These are phyloP conservation scores for Suillus subluteus DNA, from an alignment of 768 basidiomycete species.

Conservation along the genomic window DNA sequence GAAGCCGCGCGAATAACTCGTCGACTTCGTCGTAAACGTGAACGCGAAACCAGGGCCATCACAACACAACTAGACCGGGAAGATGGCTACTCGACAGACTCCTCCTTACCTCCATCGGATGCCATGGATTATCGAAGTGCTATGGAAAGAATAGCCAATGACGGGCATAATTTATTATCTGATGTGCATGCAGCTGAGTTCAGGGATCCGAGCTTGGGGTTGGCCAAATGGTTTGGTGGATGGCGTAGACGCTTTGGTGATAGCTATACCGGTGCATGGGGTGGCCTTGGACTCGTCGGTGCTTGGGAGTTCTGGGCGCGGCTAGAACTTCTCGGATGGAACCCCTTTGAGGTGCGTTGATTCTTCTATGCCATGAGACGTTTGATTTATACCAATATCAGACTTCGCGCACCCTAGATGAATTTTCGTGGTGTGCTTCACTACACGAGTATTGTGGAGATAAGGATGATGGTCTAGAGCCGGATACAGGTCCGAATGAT, in stretches of 20 bases:
- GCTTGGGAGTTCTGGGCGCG: conserved; percentile 97
- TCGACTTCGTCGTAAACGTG: conserved; percentile 46
- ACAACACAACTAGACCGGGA: conserved; percentile 37
- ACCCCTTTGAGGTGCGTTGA: conserved; percentile 72
- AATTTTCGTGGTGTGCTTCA: conserved; percentile 82
- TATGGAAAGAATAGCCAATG: conserved; percentile 50
- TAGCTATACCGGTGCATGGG: conserved; percentile 87
- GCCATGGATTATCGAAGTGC: conserved; percentile 71
- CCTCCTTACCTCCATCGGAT: conserved; percentile 68
- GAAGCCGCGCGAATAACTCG: conserved; percentile 62
- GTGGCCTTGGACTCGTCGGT: conserved; percentile 82
- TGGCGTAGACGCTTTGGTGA: conserved; percentile 84
- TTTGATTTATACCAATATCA: conserved; percentile 30
- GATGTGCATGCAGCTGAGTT: conserved; percentile 90
- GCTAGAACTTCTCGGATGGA: conserved; percentile 86
- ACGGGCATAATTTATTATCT: conserved; percentile 62
- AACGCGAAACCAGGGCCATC: conserved; percentile 30
- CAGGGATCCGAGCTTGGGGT: conserved; percentile 74
- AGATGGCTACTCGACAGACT: conserved; percentile 90
- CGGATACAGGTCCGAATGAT: conserved; percentile 77
- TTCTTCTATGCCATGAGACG: neutral
- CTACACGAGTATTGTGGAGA: conserved; percentile 76
- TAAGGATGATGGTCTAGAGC: conserved; percentile 48
- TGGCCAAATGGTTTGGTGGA: conserved; percentile 61
- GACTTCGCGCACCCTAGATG: conserved; percentile 65